Conservation (phyloP, 495 filamentous ascomycete species). For the Chaetomium tenue region DNA sequence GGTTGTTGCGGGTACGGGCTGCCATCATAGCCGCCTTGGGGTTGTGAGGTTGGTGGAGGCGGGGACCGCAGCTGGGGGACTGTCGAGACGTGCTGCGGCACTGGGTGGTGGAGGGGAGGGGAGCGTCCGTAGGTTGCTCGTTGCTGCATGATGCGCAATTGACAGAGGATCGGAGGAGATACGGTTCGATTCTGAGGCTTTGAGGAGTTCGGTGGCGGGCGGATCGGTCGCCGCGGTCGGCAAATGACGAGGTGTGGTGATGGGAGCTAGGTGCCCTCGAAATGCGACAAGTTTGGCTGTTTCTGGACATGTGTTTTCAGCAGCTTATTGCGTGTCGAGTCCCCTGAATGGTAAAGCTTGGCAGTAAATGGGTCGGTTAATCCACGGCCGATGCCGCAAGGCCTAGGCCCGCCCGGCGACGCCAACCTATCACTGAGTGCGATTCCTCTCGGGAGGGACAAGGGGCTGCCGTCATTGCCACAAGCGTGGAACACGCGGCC, state of each 20-base stretch:
- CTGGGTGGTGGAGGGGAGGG: constrained; percentile 95
- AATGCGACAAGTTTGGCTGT: constrained; percentile 9
- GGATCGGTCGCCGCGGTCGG: neutral
- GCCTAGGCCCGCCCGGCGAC: neutral
- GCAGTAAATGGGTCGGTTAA: constrained; percentile 28
- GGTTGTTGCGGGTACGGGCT: constrained; percentile 69
- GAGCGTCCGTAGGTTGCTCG: constrained; percentile 80
- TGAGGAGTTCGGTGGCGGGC: neutral
- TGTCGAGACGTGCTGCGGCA: constrained; percentile 96
- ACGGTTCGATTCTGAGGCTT: neutral
- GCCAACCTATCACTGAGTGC: constrained; percentile 19
- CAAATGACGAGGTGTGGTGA: neutral
- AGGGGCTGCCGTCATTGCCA: constrained; percentile 1
- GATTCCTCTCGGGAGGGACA: constrained; percentile 21
- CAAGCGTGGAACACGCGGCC: neutral
- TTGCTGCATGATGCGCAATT: constrained; percentile 71
- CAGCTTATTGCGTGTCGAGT: constrained; percentile 29
- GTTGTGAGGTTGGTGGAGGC: constrained; percentile 75
- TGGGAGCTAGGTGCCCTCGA: constrained; percentile 1
- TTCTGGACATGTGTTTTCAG: constrained; percentile 44
- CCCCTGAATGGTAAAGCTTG: constrained; percentile 18
- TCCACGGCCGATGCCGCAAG: constrained; percentile 18
- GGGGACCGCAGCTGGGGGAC: constrained; percentile 98
- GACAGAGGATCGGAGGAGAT: neutral
- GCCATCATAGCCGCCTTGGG: constrained; percentile 68